Evolutionary conservation across 345 rosid genomes (phyloP).

Genomic region (Citrus medica): DNA sequence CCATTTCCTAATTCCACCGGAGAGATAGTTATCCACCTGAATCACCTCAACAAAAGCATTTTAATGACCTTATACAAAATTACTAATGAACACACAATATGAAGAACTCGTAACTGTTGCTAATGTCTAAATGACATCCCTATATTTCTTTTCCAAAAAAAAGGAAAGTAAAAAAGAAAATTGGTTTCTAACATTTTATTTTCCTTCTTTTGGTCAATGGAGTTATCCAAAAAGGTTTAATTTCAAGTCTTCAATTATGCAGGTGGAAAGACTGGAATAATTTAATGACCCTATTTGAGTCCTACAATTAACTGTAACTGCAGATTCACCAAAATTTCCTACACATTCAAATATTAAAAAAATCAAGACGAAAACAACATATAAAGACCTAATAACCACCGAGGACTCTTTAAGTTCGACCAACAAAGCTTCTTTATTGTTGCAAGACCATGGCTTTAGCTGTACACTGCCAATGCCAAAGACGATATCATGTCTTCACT

Average conservation of each 20-base stretch:
- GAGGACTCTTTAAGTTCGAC: not conserved
- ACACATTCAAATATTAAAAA: not conserved
- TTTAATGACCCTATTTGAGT: not conserved
- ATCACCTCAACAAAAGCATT: not conserved
- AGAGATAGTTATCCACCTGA: not conserved
- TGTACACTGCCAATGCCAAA: not conserved
- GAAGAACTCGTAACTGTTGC: not conserved
- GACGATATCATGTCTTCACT: not conserved
- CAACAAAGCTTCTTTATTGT: not conserved
- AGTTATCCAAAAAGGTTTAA: not conserved
- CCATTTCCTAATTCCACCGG: not conserved
- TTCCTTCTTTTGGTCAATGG: not conserved
- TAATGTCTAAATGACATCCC: not conserved
- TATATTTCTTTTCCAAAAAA: not conserved
- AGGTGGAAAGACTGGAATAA: not conserved
- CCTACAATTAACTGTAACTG: not conserved
- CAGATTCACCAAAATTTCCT: not conserved
- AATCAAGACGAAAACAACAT: not conserved
- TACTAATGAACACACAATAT: not conserved
- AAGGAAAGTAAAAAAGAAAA: not conserved
- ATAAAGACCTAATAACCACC: not conserved
- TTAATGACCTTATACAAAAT: not conserved
- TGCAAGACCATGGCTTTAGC: not conserved
- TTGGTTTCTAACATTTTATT: not conserved
- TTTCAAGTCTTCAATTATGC: not conserved